Evolutionary conservation across 192 early-diverging fungal species (phyloP), one percentile per base, ranked within the genome.

Genomic region (Linnemannia elongata): DNA sequence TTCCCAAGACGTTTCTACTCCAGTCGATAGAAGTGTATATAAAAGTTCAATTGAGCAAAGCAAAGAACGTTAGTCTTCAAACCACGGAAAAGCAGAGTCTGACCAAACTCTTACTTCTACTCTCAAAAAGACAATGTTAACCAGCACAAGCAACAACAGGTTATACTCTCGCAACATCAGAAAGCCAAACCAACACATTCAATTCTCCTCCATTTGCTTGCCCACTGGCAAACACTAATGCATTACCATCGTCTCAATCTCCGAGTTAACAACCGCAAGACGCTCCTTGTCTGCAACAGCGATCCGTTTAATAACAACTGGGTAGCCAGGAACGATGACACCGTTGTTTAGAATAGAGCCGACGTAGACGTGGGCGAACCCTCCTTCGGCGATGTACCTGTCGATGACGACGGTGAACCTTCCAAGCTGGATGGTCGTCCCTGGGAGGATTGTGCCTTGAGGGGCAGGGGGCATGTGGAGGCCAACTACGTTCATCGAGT

Each of bases 311-410:
- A 99, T 89, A 0, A 98, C 97, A 33, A 94, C 94, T 27, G 82
- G 87, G 27, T 90, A 81, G 20, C 91, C 90, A 33, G 10, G 2
- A 30, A 66, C 60, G 12, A 66, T 33, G 27, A 12, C 60, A 13
- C 88, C 88, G 6, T 63, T 74, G 57, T 89, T 90, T 52, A 90
- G 83, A 9, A 94, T 85, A 8, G 88, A 87, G 1, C 96, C 97
- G 57, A 96, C 81, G 81, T 99, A 99, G 33, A 99, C 94, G 89
- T 98, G 96, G 17, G 98, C 97, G 80, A 97, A 96, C 9, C 96
- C 97, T 66, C 98, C 96, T 89, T 96, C 94, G 33, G 96, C 95
- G 38, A 97, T 90, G 89, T 92, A 96, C 20, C 93, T 90, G 52
- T 97, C 94, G 27, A 96, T 92, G 75, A 93, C 83, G 36, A 96